A percentile compares a stretch with the other conserved stretches of the same genome.
Conservation (phyloP, 2,329 filamentous ascomycete species). For the Xylaria sp. region DNA sequence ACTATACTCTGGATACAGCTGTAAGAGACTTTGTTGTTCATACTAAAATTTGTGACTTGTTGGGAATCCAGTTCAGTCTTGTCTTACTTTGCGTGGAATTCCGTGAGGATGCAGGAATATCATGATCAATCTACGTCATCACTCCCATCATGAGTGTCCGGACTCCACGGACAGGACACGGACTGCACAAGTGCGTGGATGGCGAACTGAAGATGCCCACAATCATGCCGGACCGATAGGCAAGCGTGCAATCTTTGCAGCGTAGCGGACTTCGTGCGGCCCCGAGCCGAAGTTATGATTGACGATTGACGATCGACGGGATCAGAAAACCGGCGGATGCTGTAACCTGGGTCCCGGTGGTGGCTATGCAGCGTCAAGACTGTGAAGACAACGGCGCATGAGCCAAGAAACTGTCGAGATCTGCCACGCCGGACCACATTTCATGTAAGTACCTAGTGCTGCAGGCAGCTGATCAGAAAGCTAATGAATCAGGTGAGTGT, state of each 20-base stretch:
- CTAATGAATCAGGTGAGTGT: neutral
- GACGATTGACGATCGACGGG: slow-evolving; percentile 15
- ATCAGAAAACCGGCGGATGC: neutral
- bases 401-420: slow-evolving; percentile 37
- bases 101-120: neutral
- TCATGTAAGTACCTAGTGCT: neutral
- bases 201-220: neutral
- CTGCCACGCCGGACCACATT: slow-evolving; percentile 28
- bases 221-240: neutral
- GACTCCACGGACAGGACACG: neutral
- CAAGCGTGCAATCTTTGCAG: neutral
- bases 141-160: slow-evolving; percentile 3
- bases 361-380: slow-evolving; percentile 27
- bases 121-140: slow-evolving; percentile 3
- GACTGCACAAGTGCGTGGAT: neutral
- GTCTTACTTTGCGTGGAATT: neutral
- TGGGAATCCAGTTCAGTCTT: too few relatives aligned
- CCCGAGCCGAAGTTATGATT: slow-evolving; percentile 26
- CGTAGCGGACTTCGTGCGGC: neutral
- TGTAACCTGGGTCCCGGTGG: slow-evolving; percentile 19
- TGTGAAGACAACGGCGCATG: slow-evolving; percentile 9
- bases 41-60: neutral
- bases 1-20: neutral
- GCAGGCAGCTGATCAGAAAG: neutral
- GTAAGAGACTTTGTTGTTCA: neutral